Evolutionary conservation across 805 yeast genomes (phyloP).

Genomic region (Wickerhamiella azyma): DNA sequence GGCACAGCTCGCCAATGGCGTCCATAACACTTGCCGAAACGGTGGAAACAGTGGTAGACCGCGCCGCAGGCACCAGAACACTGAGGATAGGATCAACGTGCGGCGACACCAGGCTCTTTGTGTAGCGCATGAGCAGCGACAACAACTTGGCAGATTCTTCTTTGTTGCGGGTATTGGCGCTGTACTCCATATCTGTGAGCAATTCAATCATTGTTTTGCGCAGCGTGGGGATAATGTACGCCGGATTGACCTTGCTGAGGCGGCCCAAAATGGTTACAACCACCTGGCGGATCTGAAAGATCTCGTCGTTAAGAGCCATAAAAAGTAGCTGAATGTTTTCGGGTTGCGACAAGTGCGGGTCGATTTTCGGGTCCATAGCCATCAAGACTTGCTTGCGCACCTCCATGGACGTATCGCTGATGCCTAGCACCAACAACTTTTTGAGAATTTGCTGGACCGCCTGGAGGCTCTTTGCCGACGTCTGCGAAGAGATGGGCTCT

Average conservation of each 20-base stretch:
- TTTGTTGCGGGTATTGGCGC: slow-evolving; percentile 57
- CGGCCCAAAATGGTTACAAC: slow-evolving; percentile 74
- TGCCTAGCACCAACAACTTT: slow-evolving; percentile 64
- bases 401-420: slow-evolving; percentile 79
- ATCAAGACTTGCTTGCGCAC: slow-evolving; percentile 68
- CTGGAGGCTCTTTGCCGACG: slow-evolving; percentile 63
- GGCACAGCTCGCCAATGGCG: slow-evolving; percentile 80
- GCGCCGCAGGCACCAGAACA: slow-evolving; percentile 62
- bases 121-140: slow-evolving; percentile 58
- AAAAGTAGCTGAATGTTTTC: slow-evolving; percentile 74
- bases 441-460: slow-evolving; percentile 79
- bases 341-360: slow-evolving; percentile 88
- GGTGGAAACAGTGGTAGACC: slow-evolving; percentile 49
- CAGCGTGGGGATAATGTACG: slow-evolving; percentile 85
- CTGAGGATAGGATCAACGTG: slow-evolving; percentile 85
- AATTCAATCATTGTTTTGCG: slow-evolving; percentile 77
- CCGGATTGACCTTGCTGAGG: slow-evolving; percentile 76
- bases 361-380: slow-evolving; percentile 61
- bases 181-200: slow-evolving; percentile 71
- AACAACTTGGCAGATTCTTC: slow-evolving; percentile 78
- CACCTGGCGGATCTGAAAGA: slow-evolving; percentile 64
- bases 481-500: slow-evolving; percentile 75
- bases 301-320: slow-evolving; percentile 84
- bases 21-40: slow-evolving; percentile 77
- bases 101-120: slow-evolving; percentile 75